Base-by-base conservation (phyloP, 116 monocot species). In the Posidonia oceanica region DNA sequence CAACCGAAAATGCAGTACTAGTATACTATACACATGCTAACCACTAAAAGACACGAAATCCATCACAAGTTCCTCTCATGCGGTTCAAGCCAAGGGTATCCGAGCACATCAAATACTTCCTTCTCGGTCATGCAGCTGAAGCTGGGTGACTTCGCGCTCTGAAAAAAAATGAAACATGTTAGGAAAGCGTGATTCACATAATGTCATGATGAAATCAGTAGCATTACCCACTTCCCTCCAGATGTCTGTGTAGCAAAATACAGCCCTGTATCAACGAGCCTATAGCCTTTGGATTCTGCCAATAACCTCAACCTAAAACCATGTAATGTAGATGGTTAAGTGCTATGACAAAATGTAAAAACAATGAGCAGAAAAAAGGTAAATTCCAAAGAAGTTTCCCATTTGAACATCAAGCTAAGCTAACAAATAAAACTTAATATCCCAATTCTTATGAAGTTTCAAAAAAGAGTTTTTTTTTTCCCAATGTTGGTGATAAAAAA, bases 211-310 rank as follows among this genome's bases (percentile, higher is more conserved):
- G 29, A 53, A 52, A 44, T 22, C 14, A 68, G 12, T 21, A 21
- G 20, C 36, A 68, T 61, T 84, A 98, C 98, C 67, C 81, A 72
- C 61, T 92, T 98, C 20, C 77, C 74, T 36, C 75, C 39, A 68
- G 80, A 82, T 63, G 79, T 66, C 41, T 70, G 83, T 69, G 82
- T 78, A 17, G 93, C 89, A 53, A 98, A 76, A 80, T 84, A 93
- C 11, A 98, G 72, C 7, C 98, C 93, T 2, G 90, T 98, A 64
- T 98, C 98, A 71, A 93, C 98, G 52, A 98, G 93, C 61, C 82
- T 75, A 52, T 93, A 98, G 17, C 98, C 98, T 83, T 93, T 93
- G 0, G 98, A 92, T 66, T 92, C 98, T 23, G 98, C 98, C 71
- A 93, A 71, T 58, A 98, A 70, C 75, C 93, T 89, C 70, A 98